Evolutionary conservation across 2,329 filamentous ascomycete genomes (phyloP), one percentile per base, ranked within the genome.

Genomic region (Xylariaceae sp.): DNA sequence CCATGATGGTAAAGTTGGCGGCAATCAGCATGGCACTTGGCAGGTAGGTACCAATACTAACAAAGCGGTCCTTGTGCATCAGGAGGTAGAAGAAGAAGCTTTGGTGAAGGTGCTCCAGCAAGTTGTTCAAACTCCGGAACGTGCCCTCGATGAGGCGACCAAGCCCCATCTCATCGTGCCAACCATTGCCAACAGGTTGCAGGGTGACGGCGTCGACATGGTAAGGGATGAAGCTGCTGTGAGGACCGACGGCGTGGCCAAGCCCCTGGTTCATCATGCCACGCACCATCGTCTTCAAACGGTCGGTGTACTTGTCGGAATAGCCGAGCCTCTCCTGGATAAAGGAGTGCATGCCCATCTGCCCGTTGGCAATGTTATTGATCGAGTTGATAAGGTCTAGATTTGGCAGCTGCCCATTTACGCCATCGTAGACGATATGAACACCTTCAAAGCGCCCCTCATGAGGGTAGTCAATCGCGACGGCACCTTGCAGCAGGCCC

Each of bases 61-160:
- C 94, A 68, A 99, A 99, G 10, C 92, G 85, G 65, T 94, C 89
- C 29, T 86, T 83, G 62, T 95, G 87, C 83, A 97, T 91, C 42
- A 99, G 79, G 48, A 99, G 77, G 70, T 99, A 99, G 74, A 99
- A 97, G 80, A 99, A 99, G 77, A 99, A 99, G 70, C 92, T 96
- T 74, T 99, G 94, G 69, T 99, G 94, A 57, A 99, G 79, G 69
- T 99, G 92, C 73, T 99, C 94, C 30, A 99, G 80, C 54, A 99
- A 75, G 67, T 99, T 99, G 74, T 99, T 99, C 71, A 99, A 76
- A 69, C 90, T 96, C 64, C 94, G 81, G 70, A 95, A 95, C 2
- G 94, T 81, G 64, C 91, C 91, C 73, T 99, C 94, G 4, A 97
- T 80, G 0, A 92, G 86, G 51, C 92, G 81, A 5, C 94, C 94